Percentiles rank a stretch among this genome's conserved stretches.
These are phyloP conservation scores for Fusarium austroafricanum DNA, from an alignment of 2,329 filamentous ascomycete species.

Conservation along the genomic window DNA sequence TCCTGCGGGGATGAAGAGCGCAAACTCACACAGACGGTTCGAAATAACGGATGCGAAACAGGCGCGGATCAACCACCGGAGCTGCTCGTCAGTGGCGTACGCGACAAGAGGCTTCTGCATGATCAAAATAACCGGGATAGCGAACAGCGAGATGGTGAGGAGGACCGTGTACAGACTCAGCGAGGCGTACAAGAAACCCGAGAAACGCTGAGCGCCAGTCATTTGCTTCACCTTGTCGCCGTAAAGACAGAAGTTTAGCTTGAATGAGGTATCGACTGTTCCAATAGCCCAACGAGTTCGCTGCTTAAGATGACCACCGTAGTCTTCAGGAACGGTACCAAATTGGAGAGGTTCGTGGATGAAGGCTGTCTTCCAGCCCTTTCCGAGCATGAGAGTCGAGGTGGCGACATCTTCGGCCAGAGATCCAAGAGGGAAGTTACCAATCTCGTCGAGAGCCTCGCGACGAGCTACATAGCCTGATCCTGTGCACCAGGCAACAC, in stretches of 20 bases:
- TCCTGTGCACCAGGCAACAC: constrained; percentile 73
- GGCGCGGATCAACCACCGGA: constrained; percentile 68
- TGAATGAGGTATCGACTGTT: constrained; percentile 69
- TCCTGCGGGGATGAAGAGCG: constrained; percentile 69
- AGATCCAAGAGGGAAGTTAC: constrained; percentile 70
- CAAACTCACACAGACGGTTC: constrained; percentile 67
- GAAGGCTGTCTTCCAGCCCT: constrained; percentile 72
- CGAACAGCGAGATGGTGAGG: constrained; percentile 65
- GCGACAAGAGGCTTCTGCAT: constrained; percentile 68
- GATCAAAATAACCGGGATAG: constrained; percentile 68
- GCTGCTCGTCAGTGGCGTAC: constrained; percentile 63
- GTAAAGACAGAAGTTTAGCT: constrained; percentile 70
- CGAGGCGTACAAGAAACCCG: constrained; percentile 67
- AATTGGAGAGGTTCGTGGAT: constrained; percentile 70
- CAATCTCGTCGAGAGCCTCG: constrained; percentile 69
- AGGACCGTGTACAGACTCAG: constrained; percentile 68
- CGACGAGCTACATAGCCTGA: constrained; percentile 71
- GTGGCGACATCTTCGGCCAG: constrained; percentile 71
- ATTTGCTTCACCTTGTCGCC: constrained; percentile 65
- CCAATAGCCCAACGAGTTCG: constrained; percentile 66
- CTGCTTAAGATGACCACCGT: constrained; percentile 66
- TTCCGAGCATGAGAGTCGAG: constrained; percentile 68
- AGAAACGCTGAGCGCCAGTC: constrained; percentile 68
- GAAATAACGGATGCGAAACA: constrained; percentile 63
- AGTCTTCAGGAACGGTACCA: constrained; percentile 69